Evolutionary conservation across 176 grass and related monocot genomes (phyloP), one percentile per base, ranked within the genome.

Genomic region (Canna indica): DNA sequence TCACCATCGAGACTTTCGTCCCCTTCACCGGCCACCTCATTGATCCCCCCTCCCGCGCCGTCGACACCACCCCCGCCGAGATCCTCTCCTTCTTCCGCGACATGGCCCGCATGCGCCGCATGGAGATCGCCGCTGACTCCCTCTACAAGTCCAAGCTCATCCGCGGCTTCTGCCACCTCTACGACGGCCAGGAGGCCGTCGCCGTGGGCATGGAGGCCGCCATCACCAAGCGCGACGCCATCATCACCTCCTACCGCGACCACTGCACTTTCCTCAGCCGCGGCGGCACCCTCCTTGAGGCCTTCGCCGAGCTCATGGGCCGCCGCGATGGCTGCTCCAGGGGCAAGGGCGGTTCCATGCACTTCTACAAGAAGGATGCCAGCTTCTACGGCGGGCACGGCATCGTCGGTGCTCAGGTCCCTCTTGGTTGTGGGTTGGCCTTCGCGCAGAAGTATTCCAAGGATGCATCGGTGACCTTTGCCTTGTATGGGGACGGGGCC

Each of bases 131-230:
- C 17, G 91, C 91, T 4, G 91, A 91, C 75, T 96, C 91, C 0
- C 88, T 96, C 27, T 96, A 96, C 83, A 96, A 96, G 76, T 75
- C 88, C 0, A 96, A 96, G 85, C 91, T 96, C 34, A 91, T 96
- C 85, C 85, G 83, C 0, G 88, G 91, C 2, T 96, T 96, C 80
- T 96, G 91, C 83, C 91, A 96, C 78, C 88, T 96, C 46, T 96
- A 96, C 85, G 91, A 96, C 64, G 91, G 88, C 0, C 88, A 96
- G 70, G 91, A 96, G 70, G 91, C 91, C 0, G 85, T 96, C 0
- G 85, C 88, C 26, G 72, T 96, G 0, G 91, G 91, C 9, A 96
- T 96, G 88, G 91, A 96, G 78, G 78, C 88, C 0, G 83, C 83
- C 50, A 63, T 41, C 69, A 88, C 87, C 3, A 89, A 86, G 82